phyloP scores from a whole-genome alignment of 805 yeast genomes.

The Kluyveromyces starmeri region DNA sequence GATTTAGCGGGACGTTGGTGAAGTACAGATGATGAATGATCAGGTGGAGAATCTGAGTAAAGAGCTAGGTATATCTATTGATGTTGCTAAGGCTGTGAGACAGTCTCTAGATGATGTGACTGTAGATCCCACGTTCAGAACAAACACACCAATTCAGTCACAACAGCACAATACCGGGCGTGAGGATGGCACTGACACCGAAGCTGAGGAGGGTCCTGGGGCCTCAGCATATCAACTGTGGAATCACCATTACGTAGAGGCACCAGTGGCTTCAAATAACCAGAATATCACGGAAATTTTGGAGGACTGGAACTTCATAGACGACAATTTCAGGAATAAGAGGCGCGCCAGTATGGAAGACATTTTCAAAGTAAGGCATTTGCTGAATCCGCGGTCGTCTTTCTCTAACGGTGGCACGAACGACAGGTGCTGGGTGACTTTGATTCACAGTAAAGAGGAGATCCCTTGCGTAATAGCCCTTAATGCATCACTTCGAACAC shows the following conservation, averaged over 20 bases:
- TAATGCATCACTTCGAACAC: constrained; percentile 2
- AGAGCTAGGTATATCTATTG: constrained; percentile 57
- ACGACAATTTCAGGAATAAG: not conserved
- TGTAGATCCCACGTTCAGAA: not conserved
- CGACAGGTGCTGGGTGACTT: constrained; percentile 26
- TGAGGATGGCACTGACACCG: not conserved
- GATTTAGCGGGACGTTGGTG: no score
- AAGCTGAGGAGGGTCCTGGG: not conserved
- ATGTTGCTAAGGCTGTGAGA: constrained; percentile 54
- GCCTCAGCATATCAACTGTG: constrained; percentile 2
- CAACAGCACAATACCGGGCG: not conserved
- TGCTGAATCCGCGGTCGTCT: constrained; percentile 30
- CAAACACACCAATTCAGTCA: constrained; percentile 3
- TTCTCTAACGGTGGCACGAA: constrained; percentile 23
- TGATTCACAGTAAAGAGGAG: constrained; percentile 8
- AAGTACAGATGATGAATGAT: no score
- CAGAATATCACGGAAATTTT: constrained; percentile 10
- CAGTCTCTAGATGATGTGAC: constrained; percentile 53
- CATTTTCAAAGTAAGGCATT: constrained; percentile 26
- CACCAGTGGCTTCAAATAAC: not conserved
- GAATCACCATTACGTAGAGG: constrained; percentile 3
- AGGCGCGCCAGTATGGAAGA: constrained; percentile 27
- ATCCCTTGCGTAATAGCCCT: constrained; percentile 2
- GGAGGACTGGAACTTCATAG: constrained; percentile 15
- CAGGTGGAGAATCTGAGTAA: not conserved